Base-by-base conservation (phyloP, 2,329 filamentous ascomycete genomes). In the Scortechinia acanthostroma region DNA sequence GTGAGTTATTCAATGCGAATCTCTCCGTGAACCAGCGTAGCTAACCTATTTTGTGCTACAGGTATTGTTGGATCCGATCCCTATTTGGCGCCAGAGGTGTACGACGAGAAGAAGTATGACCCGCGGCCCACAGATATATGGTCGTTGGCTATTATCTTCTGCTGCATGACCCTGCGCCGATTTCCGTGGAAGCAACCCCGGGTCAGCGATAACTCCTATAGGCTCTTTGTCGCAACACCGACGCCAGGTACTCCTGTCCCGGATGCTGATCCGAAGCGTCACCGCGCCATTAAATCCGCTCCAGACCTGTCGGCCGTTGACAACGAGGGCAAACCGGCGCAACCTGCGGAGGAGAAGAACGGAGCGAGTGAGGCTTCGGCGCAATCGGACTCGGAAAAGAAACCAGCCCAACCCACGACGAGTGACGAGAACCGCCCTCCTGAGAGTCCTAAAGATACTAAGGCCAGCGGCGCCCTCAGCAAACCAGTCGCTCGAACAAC, bases 131-230 rank as follows among this genome's bases (percentile, higher is more conserved):
- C 77, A 1, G 81, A 86, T 61, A 74, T 86, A 52, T 86, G 81
- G 81, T 86, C 81, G 22, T 68, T 86, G 48, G 81, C 81, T 40
- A 86, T 86, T 53, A 85, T 86, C 49, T 86, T 83, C 63, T 86
- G 81, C 57, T 86, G 81, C 60, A 86, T 86, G 81, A 81, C 78
- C 17, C 63, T 86, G 44, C 75, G 81, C 37, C 69, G 81, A 22
- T 86, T 86, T 53, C 81, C 81, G 0, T 86, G 81, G 81, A 86
- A 86, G 60, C 78, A 80, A 44, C 81, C 81, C 19, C 71, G 80
- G 22, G 61, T 79, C 43, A 78, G 74, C 6, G 81, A 86, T 56
- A 85, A 84, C 55, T 83, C 79, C 1, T 86, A 81, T 60, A 76
- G 80, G 48, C 69, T 86, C 4, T 86, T 86, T 42, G 74, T 81